These are phyloP conservation scores for Fonsecaea pedrosoi DNA, from an alignment of 2,329 filamentous ascomycete genomes.

Conservation along the genomic window DNA sequence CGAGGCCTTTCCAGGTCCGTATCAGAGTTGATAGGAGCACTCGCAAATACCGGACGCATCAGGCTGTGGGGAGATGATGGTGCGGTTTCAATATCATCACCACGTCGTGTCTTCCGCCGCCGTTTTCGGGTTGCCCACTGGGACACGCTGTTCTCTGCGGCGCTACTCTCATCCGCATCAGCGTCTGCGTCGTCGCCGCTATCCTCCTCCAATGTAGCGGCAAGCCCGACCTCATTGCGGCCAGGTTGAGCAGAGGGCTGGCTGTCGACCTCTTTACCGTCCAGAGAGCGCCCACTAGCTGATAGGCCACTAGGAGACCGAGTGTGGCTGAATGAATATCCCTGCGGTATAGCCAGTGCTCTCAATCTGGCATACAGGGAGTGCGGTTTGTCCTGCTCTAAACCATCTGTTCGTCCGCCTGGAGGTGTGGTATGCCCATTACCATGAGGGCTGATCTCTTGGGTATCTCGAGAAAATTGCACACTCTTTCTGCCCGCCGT, in stretches of 20 bases:
- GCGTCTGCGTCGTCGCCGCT: conserved; percentile 66
- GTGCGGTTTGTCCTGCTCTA: conserved; percentile 66
- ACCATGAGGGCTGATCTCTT: conserved; percentile 57
- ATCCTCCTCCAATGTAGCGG: conserved; percentile 62
- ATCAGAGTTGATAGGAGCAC: conserved; percentile 52
- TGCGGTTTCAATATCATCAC: conserved; percentile 64
- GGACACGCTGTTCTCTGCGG: conserved; percentile 70
- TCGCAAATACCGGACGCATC: conserved; percentile 41
- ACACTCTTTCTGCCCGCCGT: conserved; percentile 61
- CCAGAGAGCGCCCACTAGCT: conserved; percentile 47
- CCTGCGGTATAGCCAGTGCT: conserved; percentile 67
- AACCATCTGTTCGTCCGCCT: conserved; percentile 60
- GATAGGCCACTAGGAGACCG: conserved; percentile 58
- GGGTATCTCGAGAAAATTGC: conserved; percentile 71
- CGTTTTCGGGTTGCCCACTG: conserved; percentile 63
- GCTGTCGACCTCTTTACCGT: conserved; percentile 48
- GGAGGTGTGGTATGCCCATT: conserved; percentile 64
- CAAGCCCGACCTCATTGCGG: conserved; percentile 58
- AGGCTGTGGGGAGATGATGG: conserved; percentile 69
- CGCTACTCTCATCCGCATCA: conserved; percentile 80
- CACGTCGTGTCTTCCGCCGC: conserved; percentile 67
- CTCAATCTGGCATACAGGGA: conserved; percentile 81
- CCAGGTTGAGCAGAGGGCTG: conserved; percentile 55
- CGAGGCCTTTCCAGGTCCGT: conserved; percentile 50
- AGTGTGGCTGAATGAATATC: conserved; percentile 53